These are phyloP conservation scores for Brettanomyces anomalus DNA, from an alignment of 805 yeast species.

Conservation along the genomic window DNA sequence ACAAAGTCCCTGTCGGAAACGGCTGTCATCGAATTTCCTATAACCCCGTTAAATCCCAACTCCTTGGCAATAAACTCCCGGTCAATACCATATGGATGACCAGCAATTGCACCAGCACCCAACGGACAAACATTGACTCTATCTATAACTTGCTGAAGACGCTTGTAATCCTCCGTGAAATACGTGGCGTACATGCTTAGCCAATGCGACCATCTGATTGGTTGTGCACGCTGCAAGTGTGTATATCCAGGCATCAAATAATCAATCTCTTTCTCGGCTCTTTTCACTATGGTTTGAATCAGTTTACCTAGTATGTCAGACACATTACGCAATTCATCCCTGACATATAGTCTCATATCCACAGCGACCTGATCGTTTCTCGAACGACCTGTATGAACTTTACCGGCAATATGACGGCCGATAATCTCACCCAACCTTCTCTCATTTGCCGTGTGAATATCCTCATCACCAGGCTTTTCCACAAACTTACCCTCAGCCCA, in stretches of 20 bases:
- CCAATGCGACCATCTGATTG: conserved; percentile 99
- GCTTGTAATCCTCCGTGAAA: conserved; percentile 80
- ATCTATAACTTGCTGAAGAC: conserved; percentile 69
- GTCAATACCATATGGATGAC: conserved; percentile 98
- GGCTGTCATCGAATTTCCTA: conserved; percentile 95
- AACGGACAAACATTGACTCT: conserved; percentile 86
- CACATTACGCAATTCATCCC: conserved; percentile 63
- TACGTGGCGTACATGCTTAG: conserved; percentile 90
- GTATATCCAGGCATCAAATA: conserved; percentile 98
- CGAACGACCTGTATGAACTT: conserved; percentile 98
- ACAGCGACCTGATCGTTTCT: conserved; percentile 99
- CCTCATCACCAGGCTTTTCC: conserved; percentile 89
- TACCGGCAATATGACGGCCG: conserved; percentile 90
- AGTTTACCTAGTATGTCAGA: conserved; percentile 48
- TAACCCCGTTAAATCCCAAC: conserved; percentile 74
- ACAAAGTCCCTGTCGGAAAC: conserved; percentile 97
- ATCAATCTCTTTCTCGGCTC: conserved; percentile 83
- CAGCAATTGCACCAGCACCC: conserved; percentile 98
- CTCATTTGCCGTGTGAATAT: conserved; percentile 97
- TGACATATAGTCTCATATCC: conserved; percentile 93
- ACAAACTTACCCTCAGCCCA: conserved; percentile 67
- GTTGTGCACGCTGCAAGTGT: conserved; percentile 97
- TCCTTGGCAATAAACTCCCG: conserved; percentile 79
- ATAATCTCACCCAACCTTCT: conserved; percentile 94
- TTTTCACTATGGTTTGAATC: conserved; percentile 54